Conservation (phyloP, 2,329 filamentous ascomycete genomes). For the Neonectria coccinea region DNA sequence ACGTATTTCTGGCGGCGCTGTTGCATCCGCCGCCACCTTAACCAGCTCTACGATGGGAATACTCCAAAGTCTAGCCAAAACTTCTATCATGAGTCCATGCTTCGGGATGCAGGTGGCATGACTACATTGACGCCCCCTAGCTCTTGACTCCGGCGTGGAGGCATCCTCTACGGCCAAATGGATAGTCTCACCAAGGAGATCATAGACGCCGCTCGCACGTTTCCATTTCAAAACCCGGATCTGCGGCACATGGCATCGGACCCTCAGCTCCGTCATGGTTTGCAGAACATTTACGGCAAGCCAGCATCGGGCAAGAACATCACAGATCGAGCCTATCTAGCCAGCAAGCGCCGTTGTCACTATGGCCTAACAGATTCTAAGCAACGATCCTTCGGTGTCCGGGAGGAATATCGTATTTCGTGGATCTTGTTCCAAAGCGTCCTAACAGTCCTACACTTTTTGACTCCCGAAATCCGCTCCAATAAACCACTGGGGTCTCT, state of each 20-base stretch:
- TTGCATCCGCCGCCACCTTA: slow-evolving; percentile 18
- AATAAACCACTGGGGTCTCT: too few species aligned
- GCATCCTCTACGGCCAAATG: slow-evolving; percentile 17
- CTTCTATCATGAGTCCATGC: slow-evolving; percentile 22
- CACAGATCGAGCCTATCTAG: too few species aligned
- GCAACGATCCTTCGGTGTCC: too few species aligned
- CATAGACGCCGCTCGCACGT: slow-evolving; percentile 16
- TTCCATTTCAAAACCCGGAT: slow-evolving; percentile 24
- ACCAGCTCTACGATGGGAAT: slow-evolving; percentile 5
- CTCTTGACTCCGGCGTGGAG: slow-evolving; percentile 19
- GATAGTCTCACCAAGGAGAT: slow-evolving; percentile 24
- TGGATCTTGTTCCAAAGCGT: too few species aligned
- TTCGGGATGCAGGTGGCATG: slow-evolving; percentile 9
- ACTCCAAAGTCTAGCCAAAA: slow-evolving; percentile 17
- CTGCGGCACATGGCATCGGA: slow-evolving; percentile 15
- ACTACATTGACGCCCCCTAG: slow-evolving; percentile 9
- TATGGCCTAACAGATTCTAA: too few species aligned
- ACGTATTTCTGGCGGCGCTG: slow-evolving; percentile 20
- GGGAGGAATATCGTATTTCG: too few species aligned
- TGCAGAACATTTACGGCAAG: slow-evolving; percentile 9
- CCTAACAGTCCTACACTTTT: too few species aligned
- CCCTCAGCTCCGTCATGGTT: not conserved
- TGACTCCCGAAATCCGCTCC: too few species aligned
- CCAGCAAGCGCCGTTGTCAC: too few species aligned
- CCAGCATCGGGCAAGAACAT: not conserved